Evolutionary conservation across 768 basidiomycete species (phyloP), one percentile per base, ranked within the genome.

Genomic region (Pleurotus giganteus): DNA sequence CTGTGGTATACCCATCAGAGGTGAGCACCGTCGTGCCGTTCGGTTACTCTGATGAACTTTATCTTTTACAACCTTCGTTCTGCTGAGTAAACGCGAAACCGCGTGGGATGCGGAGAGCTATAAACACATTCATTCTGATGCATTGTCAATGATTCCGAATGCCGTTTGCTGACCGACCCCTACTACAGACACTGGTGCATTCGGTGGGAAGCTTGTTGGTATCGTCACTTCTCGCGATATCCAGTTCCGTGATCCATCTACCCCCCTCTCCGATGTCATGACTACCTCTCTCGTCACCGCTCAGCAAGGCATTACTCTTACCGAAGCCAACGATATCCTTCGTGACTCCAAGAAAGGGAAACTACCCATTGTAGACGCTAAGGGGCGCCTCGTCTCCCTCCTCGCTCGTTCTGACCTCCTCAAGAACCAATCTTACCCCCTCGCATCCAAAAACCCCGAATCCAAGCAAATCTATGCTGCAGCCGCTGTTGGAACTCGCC

Each of bases 291-390:
- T 98, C 54, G 87, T 98, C 65, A 93, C 91, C 24, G 97, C 93
- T 6, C 78, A 77, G 1, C 79, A 91, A 61, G 96, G 97, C 23
- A 86, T 98, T 63, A 97, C 93, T 3, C 86, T 99, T 39, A 66
- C 80, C 31, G 87, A 97, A 70, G 97, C 97, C 58, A 98, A 99
- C 76, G 77, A 85, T 66, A 89, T 99, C 65, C 87, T 99, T 21
- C 93, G 95, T 36, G 86, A 91, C 69, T 96, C 89, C 26, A 98
- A 98, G 70, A 98, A 97, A 77, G 97, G 97, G 50, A 99, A 99
- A 69, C 85, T 98, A 1, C 97, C 95, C 31, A 86, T 92, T 65
- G 74, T 91, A 61, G 85, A 92, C 69, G 58, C 67, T 7, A 64
- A 81, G 43, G 86, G 88, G 45, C 74, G 82, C 56, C 85, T 93